Evolutionary conservation across 345 rosid species (phyloP).

Genomic region (Eucalyptus polyanthemos): DNA sequence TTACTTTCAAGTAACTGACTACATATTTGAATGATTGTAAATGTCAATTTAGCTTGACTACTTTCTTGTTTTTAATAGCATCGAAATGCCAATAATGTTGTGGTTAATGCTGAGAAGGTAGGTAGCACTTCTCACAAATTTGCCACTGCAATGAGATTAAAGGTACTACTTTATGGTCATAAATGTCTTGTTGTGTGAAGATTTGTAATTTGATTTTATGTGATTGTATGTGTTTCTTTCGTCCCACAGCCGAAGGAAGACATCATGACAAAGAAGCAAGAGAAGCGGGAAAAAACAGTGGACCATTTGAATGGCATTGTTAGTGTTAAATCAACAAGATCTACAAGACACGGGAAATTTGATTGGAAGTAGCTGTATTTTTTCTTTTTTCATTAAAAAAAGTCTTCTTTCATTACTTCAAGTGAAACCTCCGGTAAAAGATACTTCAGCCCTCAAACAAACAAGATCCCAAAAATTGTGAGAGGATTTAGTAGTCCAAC

Average conservation of each 20-base stretch:
- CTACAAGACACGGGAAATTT: not conserved
- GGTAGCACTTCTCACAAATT: not conserved
- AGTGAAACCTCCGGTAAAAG: too few species aligned
- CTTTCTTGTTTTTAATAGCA: too few species aligned
- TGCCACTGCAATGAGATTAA: fast-evolving
- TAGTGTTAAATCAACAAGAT: not conserved
- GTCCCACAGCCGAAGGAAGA: fast-evolving
- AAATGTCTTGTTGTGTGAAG: not conserved
- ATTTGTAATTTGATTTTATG: not conserved
- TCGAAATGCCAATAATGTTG: too few species aligned
- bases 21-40: too few species aligned
- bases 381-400: too few species aligned
- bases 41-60: too few species aligned
- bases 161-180: fast-evolving
- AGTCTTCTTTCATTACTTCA: too few species aligned
- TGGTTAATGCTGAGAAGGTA: too few species aligned
- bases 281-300: not conserved
- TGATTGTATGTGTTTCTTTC: not conserved
- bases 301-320: not conserved
- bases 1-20: too few species aligned
- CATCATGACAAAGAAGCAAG: not conserved
- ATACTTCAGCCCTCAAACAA: too few species aligned
- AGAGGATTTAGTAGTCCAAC: too few species aligned
- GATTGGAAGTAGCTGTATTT: not conserved
- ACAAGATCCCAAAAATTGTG: too few species aligned